Base-by-base conservation (phyloP, 768 basidiomycete species). In the Mycena epipterygia region DNA sequence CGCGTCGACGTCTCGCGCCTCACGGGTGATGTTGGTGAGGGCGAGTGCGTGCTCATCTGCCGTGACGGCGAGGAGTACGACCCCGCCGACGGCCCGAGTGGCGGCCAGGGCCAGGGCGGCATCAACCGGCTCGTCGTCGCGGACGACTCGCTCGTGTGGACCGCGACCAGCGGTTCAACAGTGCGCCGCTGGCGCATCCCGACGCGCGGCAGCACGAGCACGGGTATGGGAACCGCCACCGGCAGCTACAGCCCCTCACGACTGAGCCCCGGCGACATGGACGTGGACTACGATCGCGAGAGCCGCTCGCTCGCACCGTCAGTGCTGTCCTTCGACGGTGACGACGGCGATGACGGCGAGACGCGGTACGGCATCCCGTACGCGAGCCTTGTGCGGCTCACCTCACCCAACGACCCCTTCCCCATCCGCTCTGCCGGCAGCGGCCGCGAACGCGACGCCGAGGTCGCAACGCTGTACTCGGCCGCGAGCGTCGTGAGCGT, bases 101-200 rank as follows among this genome's bases (percentile, higher is more conserved):
- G 25, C 62, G 44, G 30, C n/a, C 64, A 63, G 30, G 68, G 68
- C 13, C 49, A 71, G 84, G 94, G 91, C 46, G 93, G 93, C 11
- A 90, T 99, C 77, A 94, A 94, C 81, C 91, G 90, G 76, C 91
- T 98, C 52, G 88, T 92, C 25, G 91, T 88, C 1, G 89, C 94
- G 83, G 95, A 96, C 74, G 94, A 98, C 76, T 87, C 89, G 60
- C 85, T 92, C 39, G 86, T 98, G 5, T 99, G 97, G 97, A 95
- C 96, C 0, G 95, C 96, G 0, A 92, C 92, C 1, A 93, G 95
- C 9, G 90, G 86, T 49, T 95, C 95, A 9, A 92, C 87, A 60
- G 87, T 98, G 75, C 91, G 87, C 75, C 87, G 96, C 27, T 99
- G 96, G 97, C 85, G 83, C 46, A 89, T 94, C 0, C 92, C 94